These are phyloP conservation scores for Daldinia childiae DNA, from an alignment of 495 filamentous ascomycete genomes.

Conservation along the genomic window DNA sequence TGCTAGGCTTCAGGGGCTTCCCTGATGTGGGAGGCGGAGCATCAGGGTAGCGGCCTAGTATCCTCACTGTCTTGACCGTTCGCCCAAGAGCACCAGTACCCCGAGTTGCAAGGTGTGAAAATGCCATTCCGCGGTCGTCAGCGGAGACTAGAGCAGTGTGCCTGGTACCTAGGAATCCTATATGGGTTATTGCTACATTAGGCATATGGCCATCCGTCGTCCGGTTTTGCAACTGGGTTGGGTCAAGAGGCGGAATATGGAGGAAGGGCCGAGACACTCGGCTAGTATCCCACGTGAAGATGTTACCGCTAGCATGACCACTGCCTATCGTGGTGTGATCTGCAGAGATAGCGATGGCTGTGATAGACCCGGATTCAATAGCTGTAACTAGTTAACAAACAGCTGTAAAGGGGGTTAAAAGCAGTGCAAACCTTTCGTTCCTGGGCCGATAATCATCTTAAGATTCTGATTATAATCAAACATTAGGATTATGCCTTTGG, in stretches of 20 bases:
- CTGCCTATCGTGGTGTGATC: conserved; percentile 91
- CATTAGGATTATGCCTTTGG: conserved; percentile 90
- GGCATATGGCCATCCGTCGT: conserved; percentile 83
- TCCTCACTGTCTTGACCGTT: conserved; percentile 86
- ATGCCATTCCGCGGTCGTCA: conserved; percentile 95
- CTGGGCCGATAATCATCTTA: conserved; percentile 91
- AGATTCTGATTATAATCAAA: conserved; percentile 98
- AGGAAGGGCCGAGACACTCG: conserved; percentile 86
- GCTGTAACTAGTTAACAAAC: conserved; percentile 61
- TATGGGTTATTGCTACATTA: conserved; percentile 79
- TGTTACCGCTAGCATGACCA: conserved; percentile 88
- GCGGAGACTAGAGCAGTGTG: conserved; percentile 98
- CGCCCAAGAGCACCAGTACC: conserved; percentile 87
- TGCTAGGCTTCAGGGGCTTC: conserved; percentile 87
- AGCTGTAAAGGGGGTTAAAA: background rate
- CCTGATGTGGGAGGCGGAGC: conserved; percentile 57
- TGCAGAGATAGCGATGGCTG: conserved; percentile 87
- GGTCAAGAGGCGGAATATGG: conserved; percentile 79
- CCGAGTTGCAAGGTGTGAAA: conserved; percentile 93
- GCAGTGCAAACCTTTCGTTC: conserved; percentile 78
- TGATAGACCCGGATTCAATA: conserved; percentile 88
- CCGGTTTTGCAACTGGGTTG: conserved; percentile 69
- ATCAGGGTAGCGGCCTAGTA: conserved; percentile 90
- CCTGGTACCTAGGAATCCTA: conserved; percentile 93
- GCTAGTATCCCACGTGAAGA: conserved; percentile 96